Evolutionary conservation across 306 rosid species (phyloP), one percentile per base, ranked within the genome.

Genomic region (Acacia acuminata): DNA sequence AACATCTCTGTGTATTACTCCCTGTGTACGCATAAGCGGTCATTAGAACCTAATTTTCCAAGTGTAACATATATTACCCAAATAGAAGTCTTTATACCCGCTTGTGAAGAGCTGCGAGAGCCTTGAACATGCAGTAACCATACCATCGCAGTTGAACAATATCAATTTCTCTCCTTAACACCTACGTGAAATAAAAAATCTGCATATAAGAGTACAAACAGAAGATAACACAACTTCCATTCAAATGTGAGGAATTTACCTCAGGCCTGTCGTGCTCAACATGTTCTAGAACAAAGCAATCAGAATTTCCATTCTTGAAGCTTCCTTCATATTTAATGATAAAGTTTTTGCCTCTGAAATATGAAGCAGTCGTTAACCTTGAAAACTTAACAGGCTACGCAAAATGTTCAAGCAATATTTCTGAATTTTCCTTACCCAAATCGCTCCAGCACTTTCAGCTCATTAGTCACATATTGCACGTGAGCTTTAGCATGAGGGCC

Each of bases 231-330:
- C 32, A 53, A 51, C 32, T 30, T 75, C 10, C 20, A 53, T 20
- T 75, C 9, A n/a, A 68, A 75, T 14, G 12, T 34, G 20, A 76
- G 43, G 38, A 44, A 65, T 73, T 82, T 87, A 91, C 93, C 93
- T 91, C 95, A 34, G 95, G 95, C 43, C 92, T 86, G 68, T 89
- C 95, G 81, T 91, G 95, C 66, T 88, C 90, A 51, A 91, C 88
- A 70, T 91, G 92, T 82, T 89, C 86, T 68, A 89, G 79, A 47
- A 87, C 90, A 83, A 85, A 81, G 82, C 92, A 89, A 75, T 83
- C 86, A 22, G 83, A 69, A 78, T 71, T 67, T 50, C 84, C 90
- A 58, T 78, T 80, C 77, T 76, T 84, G 85, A 89, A 30, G 67
- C 81, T 75, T 25, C 88, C 88, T 74, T 87, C 88, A 40, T 83